Base-by-base conservation (phyloP, 2,329 filamentous ascomycete genomes). In the Cladosporium phlei region DNA sequence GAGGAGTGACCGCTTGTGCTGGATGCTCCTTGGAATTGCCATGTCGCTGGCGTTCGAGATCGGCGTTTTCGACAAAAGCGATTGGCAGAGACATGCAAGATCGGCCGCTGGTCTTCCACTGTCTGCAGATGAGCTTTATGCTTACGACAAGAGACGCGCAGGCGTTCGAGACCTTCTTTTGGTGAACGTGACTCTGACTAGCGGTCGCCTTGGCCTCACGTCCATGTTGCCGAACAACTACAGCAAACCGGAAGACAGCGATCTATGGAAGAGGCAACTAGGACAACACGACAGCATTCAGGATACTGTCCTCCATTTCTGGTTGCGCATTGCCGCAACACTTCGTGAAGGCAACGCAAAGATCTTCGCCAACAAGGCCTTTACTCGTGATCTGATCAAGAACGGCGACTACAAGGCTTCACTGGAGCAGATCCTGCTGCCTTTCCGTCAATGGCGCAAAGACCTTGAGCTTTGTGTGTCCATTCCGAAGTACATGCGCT, bases 1-100 rank as follows among this genome's bases (percentile, higher is more conserved):
- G 88, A 79, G 91, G 57, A 74, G 71, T 50, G 91, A 96, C 60
- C 85, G 89, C 46, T 95, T 96, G 87, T 95, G 88, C 62, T 96
- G 91, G 91, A 96, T 96, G 88, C 73, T 97, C 11, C 76, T 97
- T 22, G 94, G 88, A 60, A 94, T 89, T 28, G 89, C 88, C 11
- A 86, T 91, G 72, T 86, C 89, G 1, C 73, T 97, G 28, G 88
- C 87, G 0, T 95, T 95, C 56, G 93, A 98, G 66, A 80, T 98
- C 24, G 93, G 93, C 30, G 88, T 98, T 2, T 98, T 97, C 58
- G 93, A 97, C 56, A 82, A 90, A 49, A 88, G 90, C 54, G 88
- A 86, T 48, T 65, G 61, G 54, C 57, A 65, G 47, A 57, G 64
- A 7, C 59, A 65, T 50, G 86, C 90, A 58, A 66, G 83, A 46